Evolutionary conservation across 2,329 filamentous ascomycete genomes (phyloP).

Genomic region (Stylonectria norvegica): DNA sequence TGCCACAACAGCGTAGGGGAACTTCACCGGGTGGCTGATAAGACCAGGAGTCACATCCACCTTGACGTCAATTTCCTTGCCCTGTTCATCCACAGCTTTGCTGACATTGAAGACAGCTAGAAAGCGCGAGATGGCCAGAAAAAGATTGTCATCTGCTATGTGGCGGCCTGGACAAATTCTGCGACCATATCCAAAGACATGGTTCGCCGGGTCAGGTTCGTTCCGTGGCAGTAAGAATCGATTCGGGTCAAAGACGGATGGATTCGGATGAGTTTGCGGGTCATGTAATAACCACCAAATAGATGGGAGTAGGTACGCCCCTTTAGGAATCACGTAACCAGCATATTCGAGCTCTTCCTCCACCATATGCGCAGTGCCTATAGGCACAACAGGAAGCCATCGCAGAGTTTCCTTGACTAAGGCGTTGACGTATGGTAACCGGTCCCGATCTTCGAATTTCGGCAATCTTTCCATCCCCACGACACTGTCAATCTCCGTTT

Average conservation of each 20-base stretch:
- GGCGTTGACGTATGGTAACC: constrained; percentile 30
- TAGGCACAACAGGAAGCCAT: constrained; percentile 32
- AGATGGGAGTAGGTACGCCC: constrained; percentile 20
- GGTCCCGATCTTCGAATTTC: constrained; percentile 22
- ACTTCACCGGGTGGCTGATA: constrained; percentile 15
- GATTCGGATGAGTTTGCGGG: constrained; percentile 57
- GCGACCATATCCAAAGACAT: constrained; percentile 35
- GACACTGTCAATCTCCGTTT: constrained; percentile 27
- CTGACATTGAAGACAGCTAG: constrained; percentile 45
- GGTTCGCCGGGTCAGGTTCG: constrained; percentile 29
- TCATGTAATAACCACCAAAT: constrained; percentile 49
- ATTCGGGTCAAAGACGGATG: constrained; percentile 31
- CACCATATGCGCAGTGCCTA: constrained; percentile 38
- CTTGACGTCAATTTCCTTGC: constrained; percentile 16
- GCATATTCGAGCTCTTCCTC: constrained; percentile 26
- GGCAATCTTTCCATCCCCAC: constrained; percentile 31
- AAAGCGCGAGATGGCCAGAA: constrained; percentile 36
- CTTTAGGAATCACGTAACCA: constrained; percentile 29
- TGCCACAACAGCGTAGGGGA: constrained; percentile 16
- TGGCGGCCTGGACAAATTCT: constrained; percentile 35
- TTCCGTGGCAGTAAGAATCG: constrained; percentile 30
- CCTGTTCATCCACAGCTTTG: constrained; percentile 19
- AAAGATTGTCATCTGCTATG: constrained; percentile 32
- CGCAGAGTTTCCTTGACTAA: constrained; percentile 30
- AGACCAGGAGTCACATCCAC: constrained; percentile 16